These are phyloP conservation scores for Peniophora sp. DNA, from an alignment of 1,284 basidiomycete species.

Conservation along the genomic window DNA sequence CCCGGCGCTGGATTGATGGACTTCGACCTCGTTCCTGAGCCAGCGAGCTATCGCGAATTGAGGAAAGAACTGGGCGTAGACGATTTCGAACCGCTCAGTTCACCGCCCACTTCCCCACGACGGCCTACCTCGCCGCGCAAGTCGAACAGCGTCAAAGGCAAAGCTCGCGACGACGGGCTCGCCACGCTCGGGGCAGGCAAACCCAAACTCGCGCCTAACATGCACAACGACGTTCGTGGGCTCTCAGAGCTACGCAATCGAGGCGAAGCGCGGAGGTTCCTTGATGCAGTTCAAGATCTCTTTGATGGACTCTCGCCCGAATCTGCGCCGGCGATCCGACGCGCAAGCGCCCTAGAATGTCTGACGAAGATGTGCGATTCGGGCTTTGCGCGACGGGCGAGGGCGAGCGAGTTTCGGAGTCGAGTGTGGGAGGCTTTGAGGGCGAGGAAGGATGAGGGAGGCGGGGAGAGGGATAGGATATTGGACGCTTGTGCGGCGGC, in stretches of 20 bases:
- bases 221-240: conserved; percentile 71
- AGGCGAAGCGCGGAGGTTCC: conserved; percentile 69
- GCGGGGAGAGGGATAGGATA: conserved; percentile 54
- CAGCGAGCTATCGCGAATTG: conserved; percentile 64
- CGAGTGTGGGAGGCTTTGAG: conserved; percentile 60
- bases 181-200: conserved; percentile 4
- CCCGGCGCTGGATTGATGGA: conserved; percentile 28
- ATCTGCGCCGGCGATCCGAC: background rate
- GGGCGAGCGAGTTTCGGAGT: conserved; percentile 60
- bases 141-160: conserved; percentile 25
- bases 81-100: conserved; percentile 44
- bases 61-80: conserved; percentile 69
- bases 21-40: conserved; percentile 42
- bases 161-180: conserved; percentile 1
- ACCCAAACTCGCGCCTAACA: conserved; percentile 24
- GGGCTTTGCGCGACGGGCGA: conserved; percentile 69
- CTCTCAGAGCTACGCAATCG: conserved; percentile 72
- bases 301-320: conserved; percentile 54
- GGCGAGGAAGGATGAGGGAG: conserved; percentile 33
- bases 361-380: conserved; percentile 60
- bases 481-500: conserved; percentile 50
- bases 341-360: conserved; percentile 50
- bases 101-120: conserved; percentile 16
- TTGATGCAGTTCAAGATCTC: conserved; percentile 75
- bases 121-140: conserved; percentile 4